These are phyloP conservation scores for Haplosporangium sp. DNA, from an alignment of 371 early-diverging fungal genomes.

Conservation along the genomic window DNA sequence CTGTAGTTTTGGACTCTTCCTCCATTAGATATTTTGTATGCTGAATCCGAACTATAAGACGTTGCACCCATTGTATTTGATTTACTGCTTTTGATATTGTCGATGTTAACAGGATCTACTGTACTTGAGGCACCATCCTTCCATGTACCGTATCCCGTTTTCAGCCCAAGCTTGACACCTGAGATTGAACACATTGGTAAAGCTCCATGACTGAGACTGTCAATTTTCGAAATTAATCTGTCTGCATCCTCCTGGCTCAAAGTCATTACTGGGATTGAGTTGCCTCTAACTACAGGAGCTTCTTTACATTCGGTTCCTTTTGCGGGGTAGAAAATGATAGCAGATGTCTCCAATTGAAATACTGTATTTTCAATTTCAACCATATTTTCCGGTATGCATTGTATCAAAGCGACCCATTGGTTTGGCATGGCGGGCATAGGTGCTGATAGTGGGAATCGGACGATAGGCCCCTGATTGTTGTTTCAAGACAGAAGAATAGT, in stretches of 20 bases:
- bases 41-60: not conserved
- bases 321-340: slow-evolving; percentile 27
- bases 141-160: not conserved
- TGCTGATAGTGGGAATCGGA: slow-evolving; percentile 24
- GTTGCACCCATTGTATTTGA: not conserved
- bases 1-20: not conserved
- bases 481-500: not conserved
- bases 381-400: slow-evolving; percentile 5
- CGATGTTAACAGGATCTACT: not conserved
- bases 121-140: not conserved
- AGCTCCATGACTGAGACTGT: slow-evolving; percentile 6
- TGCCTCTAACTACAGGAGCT: not conserved
- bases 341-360: slow-evolving; percentile 8
- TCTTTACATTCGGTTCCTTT: slow-evolving; percentile 4
- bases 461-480: slow-evolving; percentile 19
- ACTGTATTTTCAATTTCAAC: slow-evolving; percentile 8
- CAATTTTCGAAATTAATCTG: slow-evolving; percentile 7
- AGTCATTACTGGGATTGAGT: slow-evolving; percentile 8
- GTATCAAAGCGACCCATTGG: slow-evolving; percentile 30
- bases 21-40: not conserved
- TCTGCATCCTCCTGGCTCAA: slow-evolving; percentile 11
- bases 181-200: slow-evolving; percentile 6
- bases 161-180: slow-evolving; percentile 17
- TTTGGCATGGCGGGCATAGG: slow-evolving; percentile 26
- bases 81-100: not conserved